Conservation (phyloP, 441 rosid species). For the Iberis amara region DNA sequence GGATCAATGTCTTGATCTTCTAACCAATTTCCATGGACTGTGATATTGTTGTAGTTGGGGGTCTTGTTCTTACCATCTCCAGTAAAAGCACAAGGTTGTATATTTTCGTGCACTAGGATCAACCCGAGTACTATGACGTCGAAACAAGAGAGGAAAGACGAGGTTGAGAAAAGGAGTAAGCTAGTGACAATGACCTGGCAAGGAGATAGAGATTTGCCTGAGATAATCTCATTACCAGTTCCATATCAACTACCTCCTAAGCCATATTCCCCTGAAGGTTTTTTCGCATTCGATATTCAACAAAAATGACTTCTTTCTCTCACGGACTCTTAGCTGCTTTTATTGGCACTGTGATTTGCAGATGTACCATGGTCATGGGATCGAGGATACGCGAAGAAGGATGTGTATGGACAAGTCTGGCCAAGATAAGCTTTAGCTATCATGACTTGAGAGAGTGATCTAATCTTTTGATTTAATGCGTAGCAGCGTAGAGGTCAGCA, state of each 20-base stretch:
- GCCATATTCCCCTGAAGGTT: conserved; percentile 71
- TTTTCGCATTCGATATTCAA: background rate
- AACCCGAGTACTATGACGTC: conserved; percentile 14
- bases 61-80: conserved; percentile 65
- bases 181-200: conserved; percentile 66
- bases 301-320: conserved; percentile 3
- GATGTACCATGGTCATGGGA: conserved; percentile 98
- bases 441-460: background rate
- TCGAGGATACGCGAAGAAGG: conserved; percentile 61
- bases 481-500: too few relatives aligned
- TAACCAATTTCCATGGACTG: background rate
- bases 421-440: conserved; percentile 34
- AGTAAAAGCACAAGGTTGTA: conserved; percentile 25
- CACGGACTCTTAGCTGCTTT: background rate
- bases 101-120: conserved; percentile 54
- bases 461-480: background rate
- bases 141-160: conserved; percentile 19
- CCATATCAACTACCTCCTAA: conserved; percentile 83
- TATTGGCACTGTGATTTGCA: conserved; percentile 28
- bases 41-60: conserved; percentile 49
- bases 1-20: conserved; percentile 6
- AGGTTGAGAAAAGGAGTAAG: conserved; percentile 33
- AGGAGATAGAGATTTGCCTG: conserved; percentile 39
- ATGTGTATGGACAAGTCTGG: conserved; percentile 88
- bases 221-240: conserved; percentile 56